Base-by-base conservation (phyloP, 1,139 yeast species). In the Petasospora fabianii region DNA sequence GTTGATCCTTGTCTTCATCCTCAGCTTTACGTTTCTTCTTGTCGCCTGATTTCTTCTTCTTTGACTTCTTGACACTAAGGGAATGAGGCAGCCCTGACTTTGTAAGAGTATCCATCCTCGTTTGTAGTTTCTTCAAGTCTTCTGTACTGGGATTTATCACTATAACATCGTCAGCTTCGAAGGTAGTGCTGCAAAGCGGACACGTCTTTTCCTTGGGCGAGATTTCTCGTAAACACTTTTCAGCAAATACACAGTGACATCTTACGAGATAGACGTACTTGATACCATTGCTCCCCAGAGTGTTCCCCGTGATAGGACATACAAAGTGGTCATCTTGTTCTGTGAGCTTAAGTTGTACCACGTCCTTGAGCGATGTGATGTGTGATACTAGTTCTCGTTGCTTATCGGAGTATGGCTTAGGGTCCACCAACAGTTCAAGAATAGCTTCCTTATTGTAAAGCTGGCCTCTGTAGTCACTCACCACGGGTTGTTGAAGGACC, bases 381-480 rank as follows among this genome's bases (percentile, higher is more conserved):
- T 81, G 83, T 2, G 48, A 41, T 9, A 71, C 60, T 18, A 58
- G 49, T 7, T 47, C 49, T 21, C 53, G 48, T 30, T 61, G 64
- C n/a, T 54, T 53, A 21, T 49, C 43, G 19, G 60, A 58, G 30
- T 62, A 45, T 10, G 51, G 38, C 19, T 55, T 58, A 15, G 63
- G 64, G 20, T 64, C 64, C 4, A 83, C 57, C 14, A 84, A 56
- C 56, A 72, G 69, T 51, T 81, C 83, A 12, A 88, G 51, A 0
- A 85, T 59, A 27, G 80, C 65, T 46, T 83, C 88, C 50, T 84
- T 85, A 48, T 80, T 75, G 58, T 75, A 84, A n/a, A 88, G 54
- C 26, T 67, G 59, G 0, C 97, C 97, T 43, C 64, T 65, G 55
- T 69, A 82, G 60, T 87, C 96, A 22, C 88, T 75, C 6, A 83